phyloP scores from a whole-genome alignment of 306 rosid genomes.

The Cicer arietinum region DNA sequence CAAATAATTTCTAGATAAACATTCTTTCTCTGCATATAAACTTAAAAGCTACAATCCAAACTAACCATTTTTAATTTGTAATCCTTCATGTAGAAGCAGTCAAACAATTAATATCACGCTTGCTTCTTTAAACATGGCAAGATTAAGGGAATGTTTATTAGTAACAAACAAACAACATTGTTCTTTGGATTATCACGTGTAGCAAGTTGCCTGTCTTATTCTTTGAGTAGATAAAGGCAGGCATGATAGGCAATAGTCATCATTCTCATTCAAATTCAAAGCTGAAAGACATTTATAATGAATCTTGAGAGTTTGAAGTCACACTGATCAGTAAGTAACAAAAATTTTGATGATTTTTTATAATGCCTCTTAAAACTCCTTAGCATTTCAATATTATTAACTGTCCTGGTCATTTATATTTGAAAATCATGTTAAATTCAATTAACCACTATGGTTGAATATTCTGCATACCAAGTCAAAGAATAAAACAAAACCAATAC shows the following conservation, averaged over 20 bases:
- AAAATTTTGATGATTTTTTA: not conserved
- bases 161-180: not conserved
- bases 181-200: not conserved
- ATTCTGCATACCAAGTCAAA: conserved; percentile 37
- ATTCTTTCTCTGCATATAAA: not conserved
- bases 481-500: conserved; percentile 32
- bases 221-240: not conserved
- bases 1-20: not conserved
- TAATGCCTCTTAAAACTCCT: not conserved
- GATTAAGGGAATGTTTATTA: conserved; percentile 4
- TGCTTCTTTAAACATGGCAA: not conserved
- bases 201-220: not conserved
- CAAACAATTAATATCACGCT: not conserved
- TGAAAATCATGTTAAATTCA: conserved; percentile 32
- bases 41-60: not conserved
- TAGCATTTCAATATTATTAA: conserved; percentile 26
- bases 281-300: not conserved
- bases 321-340: not conserved
- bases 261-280: conserved; percentile 16
- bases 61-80: not conserved
- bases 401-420: conserved; percentile 11
- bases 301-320: not conserved
- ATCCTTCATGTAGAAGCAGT: conserved; percentile 23
- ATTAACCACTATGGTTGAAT: conserved; percentile 9
- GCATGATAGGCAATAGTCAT: not conserved